Conservation (phyloP, 345 rosid genomes). For the Brassica nigra region DNA sequence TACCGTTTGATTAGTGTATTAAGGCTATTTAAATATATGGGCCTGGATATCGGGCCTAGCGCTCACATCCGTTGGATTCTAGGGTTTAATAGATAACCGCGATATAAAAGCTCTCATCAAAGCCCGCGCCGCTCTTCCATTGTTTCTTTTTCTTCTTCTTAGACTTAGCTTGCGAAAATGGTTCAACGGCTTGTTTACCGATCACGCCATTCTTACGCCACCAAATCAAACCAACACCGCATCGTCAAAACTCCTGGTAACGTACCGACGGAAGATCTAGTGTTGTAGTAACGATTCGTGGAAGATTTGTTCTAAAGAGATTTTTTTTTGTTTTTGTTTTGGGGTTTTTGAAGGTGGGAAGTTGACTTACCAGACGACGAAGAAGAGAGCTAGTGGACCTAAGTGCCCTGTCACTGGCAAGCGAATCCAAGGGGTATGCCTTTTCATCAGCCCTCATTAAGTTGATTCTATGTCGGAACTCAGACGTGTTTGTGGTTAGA, state of each 20-base stretch:
- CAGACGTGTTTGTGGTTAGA: neutral
- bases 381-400: slow-evolving; percentile 90
- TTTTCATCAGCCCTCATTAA: neutral
- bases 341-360: slow-evolving; percentile 63
- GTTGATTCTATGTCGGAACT: neutral
- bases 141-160: neutral
- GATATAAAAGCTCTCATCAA: slow-evolving; percentile 7
- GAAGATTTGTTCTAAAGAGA: neutral
- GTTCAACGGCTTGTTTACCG: slow-evolving; percentile 85
- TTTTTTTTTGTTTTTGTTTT: neutral
- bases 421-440: slow-evolving; percentile 80
- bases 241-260: slow-evolving; percentile 89
- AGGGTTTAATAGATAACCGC: neutral
- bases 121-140: neutral
- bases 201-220: slow-evolving; percentile 85
- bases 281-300: neutral
- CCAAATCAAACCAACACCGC: slow-evolving; percentile 88
- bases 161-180: slow-evolving; percentile 44
- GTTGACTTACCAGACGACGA: slow-evolving; percentile 79
- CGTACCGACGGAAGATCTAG: neutral
- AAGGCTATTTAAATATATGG: slow-evolving; percentile 17
- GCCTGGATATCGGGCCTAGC: slow-evolving; percentile 25
- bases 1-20: neutral
- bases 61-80: slow-evolving; percentile 22
- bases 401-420: slow-evolving; percentile 88